Conservation (phyloP, 2,329 filamentous ascomycete genomes). For the Zymoseptoria pseudotritici region DNA sequence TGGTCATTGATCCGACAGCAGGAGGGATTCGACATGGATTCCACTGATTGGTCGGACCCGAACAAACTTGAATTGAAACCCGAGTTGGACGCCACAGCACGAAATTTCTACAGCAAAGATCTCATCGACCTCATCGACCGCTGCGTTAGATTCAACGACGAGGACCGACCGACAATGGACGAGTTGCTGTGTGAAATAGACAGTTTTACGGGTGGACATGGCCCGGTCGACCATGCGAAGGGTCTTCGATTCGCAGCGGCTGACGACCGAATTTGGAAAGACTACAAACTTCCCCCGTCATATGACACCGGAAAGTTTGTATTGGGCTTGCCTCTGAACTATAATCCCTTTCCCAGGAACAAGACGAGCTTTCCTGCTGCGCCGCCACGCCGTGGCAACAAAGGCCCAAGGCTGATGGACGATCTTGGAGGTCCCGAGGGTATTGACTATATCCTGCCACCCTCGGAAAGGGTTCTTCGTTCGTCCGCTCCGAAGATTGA, state of each 20-base stretch:
- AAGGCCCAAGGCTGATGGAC: neutral
- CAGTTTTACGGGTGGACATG: neutral
- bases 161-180: slow-evolving; percentile 2
- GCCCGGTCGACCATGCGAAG: neutral
- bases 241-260: neutral
- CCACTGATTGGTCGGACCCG: neutral
- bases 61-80: neutral
- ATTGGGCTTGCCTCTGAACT: neutral
- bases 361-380: neutral
- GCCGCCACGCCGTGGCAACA: too few species aligned
- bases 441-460: neutral
- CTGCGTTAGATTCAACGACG: slow-evolving; percentile 1
- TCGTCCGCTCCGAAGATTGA: neutral
- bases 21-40: neutral
- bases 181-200: slow-evolving; percentile 1
- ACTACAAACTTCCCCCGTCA: neutral
- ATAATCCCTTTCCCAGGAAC: neutral
- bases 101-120: neutral
- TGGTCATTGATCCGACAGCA: neutral
- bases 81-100: slow-evolving; percentile 1
- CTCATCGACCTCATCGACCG: slow-evolving; percentile 1
- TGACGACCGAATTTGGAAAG: neutral
- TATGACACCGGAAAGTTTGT: neutral
- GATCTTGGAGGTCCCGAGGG: neutral
- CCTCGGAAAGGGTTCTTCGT: neutral